Conservation (phyloP, 192 early-diverging fungal species). For the Hyaloraphidium curvatum region DNA sequence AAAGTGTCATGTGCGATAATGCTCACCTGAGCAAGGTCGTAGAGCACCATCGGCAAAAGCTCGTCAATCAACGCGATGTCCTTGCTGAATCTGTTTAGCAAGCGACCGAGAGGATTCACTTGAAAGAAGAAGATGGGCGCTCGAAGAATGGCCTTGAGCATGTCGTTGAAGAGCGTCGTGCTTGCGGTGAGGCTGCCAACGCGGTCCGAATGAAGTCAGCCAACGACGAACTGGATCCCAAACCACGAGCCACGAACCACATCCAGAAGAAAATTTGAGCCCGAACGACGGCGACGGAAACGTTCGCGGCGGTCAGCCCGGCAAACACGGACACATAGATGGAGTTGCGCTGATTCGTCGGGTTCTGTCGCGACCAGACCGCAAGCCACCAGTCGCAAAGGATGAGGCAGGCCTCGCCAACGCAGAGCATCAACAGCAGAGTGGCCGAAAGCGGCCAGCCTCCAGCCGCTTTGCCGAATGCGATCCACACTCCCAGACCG, state of each 20-base stretch:
- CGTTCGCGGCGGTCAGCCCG: not conserved
- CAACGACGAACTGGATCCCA: not conserved
- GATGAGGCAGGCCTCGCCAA: not conserved
- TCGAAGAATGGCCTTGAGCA: too few relatives aligned
- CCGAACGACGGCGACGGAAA: not conserved
- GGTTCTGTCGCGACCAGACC: not conserved
- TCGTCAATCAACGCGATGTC: conserved; percentile 5
- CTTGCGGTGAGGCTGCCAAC: too few relatives aligned
- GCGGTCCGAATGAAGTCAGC: too few relatives aligned
- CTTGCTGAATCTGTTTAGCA: conserved; percentile 5
- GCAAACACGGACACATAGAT: not conserved
- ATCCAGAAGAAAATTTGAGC: not conserved
- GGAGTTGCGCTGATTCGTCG: not conserved
- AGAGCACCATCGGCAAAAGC: conserved; percentile 1
- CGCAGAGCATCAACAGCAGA: not conserved
- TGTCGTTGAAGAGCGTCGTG: not conserved
- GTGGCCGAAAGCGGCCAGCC: not conserved
- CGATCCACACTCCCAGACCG: not conserved
- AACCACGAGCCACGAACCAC: not conserved
- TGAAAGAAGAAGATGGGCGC: conserved; percentile 1
- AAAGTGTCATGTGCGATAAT: not conserved
- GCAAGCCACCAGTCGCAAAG: not conserved
- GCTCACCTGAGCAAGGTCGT: not conserved
- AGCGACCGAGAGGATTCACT: not conserved
- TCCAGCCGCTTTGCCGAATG: not conserved